Conservation (phyloP, 345 rosid genomes). For the Zanthoxylum bungeanum region DNA sequence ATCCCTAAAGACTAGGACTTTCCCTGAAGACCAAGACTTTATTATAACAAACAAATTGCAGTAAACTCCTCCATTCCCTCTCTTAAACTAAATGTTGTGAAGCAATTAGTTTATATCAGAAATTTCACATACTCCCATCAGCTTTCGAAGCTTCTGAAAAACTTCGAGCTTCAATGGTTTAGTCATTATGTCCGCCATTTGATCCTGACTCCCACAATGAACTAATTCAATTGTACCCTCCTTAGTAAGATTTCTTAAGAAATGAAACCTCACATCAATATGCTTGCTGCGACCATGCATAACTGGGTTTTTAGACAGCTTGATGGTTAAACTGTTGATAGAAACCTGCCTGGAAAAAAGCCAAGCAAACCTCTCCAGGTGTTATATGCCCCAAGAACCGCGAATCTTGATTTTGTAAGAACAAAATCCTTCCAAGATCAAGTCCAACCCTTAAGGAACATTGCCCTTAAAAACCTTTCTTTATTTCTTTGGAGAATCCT, state of each 20-base stretch:
- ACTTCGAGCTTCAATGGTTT: constrained; percentile 3
- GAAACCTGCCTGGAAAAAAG: too few species aligned
- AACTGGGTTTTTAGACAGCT: constrained; percentile 8
- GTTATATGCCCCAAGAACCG: too few species aligned
- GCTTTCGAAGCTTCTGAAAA: too few species aligned
- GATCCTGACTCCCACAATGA: background rate
- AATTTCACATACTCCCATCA: background rate
- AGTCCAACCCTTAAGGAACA: too few species aligned
- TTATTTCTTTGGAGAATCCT: too few species aligned
- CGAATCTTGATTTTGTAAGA: too few species aligned
- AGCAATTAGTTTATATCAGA: background rate
- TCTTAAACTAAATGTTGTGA: too few species aligned
- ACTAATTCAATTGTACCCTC: background rate
- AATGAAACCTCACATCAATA: constrained; percentile 8
- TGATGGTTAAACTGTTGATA: background rate
- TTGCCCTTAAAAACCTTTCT: too few species aligned
- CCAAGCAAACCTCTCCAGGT: too few species aligned
- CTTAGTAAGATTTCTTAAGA: background rate
- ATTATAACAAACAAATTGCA: background rate
- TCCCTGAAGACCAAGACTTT: too few species aligned
- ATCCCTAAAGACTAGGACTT: background rate
- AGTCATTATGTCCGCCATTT: too few species aligned
- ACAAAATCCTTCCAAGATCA: too few species aligned
- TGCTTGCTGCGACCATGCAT: constrained; percentile 10
- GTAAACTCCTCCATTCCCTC: background rate